Evolutionary conservation across 176 grass and related monocot genomes (phyloP).

Genomic region (Hyparrhenia diplandra): DNA sequence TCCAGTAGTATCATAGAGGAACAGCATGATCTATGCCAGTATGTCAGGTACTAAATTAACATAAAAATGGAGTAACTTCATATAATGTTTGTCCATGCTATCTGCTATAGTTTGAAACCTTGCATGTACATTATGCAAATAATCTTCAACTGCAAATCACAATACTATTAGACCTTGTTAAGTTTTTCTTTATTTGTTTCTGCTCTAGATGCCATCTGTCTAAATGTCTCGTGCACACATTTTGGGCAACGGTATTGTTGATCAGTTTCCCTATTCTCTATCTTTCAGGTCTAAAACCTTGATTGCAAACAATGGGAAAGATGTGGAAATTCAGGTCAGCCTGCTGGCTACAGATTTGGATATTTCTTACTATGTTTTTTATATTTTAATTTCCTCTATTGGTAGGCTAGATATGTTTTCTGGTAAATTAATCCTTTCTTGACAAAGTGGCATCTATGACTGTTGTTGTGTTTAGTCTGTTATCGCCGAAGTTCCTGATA

Average conservation of each 20-base stretch:
- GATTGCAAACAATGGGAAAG: slow-evolving; percentile 71
- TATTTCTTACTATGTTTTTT: slow-evolving; percentile 2
- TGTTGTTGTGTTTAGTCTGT: slow-evolving; percentile 61
- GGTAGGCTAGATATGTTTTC: background rate
- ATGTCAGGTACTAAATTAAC: background rate
- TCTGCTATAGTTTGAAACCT: background rate
- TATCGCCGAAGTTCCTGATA: slow-evolving; percentile 83
- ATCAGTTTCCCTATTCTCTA: slow-evolving; percentile 1
- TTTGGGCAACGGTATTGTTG: background rate
- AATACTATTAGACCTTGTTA: background rate
- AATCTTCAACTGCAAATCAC: background rate
- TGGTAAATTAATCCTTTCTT: background rate
- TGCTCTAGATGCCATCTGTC: background rate
- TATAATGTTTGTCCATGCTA: slow-evolving; percentile 2
- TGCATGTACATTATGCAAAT: background rate
- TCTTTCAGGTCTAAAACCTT: slow-evolving; percentile 74
- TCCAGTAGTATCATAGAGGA: background rate
- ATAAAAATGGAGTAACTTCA: background rate
- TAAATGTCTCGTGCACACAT: background rate
- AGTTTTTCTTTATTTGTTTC: slow-evolving; percentile 13
- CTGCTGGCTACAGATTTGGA: background rate
- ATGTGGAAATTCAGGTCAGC: slow-evolving; percentile 82
- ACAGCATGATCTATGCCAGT: background rate
- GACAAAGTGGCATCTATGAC: slow-evolving; percentile 13
- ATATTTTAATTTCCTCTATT: background rate